phyloP scores from a whole-genome alignment of 2,329 filamentous ascomycete genomes.

The Ophiosphaerella narmari region DNA sequence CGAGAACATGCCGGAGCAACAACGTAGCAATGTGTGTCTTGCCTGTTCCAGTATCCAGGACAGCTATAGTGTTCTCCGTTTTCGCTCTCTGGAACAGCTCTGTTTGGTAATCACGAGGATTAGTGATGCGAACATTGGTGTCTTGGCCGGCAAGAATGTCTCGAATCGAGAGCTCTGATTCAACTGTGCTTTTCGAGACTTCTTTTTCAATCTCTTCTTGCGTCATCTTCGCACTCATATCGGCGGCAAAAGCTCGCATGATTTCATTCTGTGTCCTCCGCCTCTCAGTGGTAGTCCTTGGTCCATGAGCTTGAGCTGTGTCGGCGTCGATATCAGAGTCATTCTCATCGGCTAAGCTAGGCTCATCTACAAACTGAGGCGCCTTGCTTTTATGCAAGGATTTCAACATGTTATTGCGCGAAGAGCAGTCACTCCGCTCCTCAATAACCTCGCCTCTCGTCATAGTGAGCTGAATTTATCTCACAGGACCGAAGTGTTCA shows the following conservation, averaged over 20 bases:
- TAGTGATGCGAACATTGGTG: conserved; percentile 66
- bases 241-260: conserved; percentile 49
- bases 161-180: conserved; percentile 58
- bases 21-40: conserved; percentile 96
- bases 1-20: conserved; percentile 75
- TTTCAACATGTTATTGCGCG: conserved; percentile 9
- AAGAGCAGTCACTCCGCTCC: conserved; percentile 21
- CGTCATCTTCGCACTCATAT: conserved; percentile 50
- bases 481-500: no score
- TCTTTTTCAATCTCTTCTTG: conserved; percentile 46
- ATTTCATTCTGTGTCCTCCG: conserved; percentile 49
- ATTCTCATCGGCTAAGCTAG: conserved; percentile 10
- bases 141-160: conserved; percentile 59
- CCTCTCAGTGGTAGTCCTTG: conserved; percentile 42
- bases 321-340: conserved; percentile 35
- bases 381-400: conserved; percentile 5
- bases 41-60: conserved; percentile 91
- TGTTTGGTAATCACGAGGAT: conserved; percentile 85
- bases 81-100: conserved; percentile 92
- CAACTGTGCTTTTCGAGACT: conserved; percentile 42
- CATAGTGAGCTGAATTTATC: conserved; percentile 10
- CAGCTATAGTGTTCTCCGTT: conserved; percentile 83
- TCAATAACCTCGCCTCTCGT: conserved; percentile 22
- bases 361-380: background rate
- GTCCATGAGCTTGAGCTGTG: conserved; percentile 19